phyloP scores from a whole-genome alignment of 192 early-diverging fungal genomes.

The Funneliformis mosseae region DNA sequence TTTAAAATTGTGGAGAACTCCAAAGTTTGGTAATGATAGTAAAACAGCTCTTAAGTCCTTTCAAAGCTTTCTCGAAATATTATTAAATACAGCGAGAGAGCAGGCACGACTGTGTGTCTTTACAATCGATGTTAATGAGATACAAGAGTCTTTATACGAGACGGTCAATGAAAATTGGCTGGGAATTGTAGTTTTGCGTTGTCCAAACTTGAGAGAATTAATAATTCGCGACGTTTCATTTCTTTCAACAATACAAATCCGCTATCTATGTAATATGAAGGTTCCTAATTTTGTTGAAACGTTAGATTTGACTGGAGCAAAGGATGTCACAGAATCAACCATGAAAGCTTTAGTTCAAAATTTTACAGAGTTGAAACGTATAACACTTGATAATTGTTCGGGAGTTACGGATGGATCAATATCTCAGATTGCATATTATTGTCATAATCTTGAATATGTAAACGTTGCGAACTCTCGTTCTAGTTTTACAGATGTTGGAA shows the following conservation, averaged over 20 bases:
- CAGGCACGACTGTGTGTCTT: not conserved
- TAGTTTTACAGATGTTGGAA: not conserved
- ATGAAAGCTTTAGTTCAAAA: slow-evolving; percentile 8
- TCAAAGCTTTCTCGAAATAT: not conserved
- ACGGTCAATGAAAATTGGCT: slow-evolving; percentile 12
- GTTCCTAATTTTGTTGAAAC: not conserved
- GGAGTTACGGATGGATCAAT: slow-evolving; percentile 2
- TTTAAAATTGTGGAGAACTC: not conserved
- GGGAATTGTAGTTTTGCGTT: not conserved
- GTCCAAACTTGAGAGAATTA: not conserved
- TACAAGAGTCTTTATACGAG: slow-evolving; percentile 11
- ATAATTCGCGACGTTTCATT: slow-evolving; percentile 3
- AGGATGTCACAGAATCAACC: not conserved
- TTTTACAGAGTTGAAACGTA: not conserved
- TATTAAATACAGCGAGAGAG: not conserved
- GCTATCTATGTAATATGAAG: not conserved
- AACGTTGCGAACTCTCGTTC: slow-evolving; percentile 9
- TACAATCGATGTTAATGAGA: slow-evolving; percentile 1
- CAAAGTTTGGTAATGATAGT: not conserved
- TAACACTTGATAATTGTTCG: slow-evolving; percentile 4
- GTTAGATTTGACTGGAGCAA: not conserved
- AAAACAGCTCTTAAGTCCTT: not conserved
- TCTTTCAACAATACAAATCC: slow-evolving; percentile 5
- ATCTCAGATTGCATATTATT: slow-evolving; percentile 15
- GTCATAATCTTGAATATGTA: not conserved